phyloP scores from a whole-genome alignment of 1,284 basidiomycete species.

The Fomitopsis schrenkii region DNA sequence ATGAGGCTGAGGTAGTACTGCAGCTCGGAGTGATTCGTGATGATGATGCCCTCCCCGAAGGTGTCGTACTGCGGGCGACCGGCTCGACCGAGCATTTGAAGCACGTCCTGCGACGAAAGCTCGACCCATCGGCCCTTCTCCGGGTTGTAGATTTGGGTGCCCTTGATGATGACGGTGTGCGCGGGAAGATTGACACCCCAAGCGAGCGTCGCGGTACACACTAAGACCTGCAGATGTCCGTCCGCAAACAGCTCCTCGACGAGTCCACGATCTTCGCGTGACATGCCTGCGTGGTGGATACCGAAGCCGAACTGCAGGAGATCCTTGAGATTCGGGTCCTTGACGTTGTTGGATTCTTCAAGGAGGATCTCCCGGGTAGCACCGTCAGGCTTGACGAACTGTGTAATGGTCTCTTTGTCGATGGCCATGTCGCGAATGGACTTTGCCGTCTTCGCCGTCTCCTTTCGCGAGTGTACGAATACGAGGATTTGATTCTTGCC shows the following conservation, averaged over 20 bases:
- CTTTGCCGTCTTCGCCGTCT: slow-evolving; percentile 96
- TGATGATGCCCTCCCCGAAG: slow-evolving; percentile 97
- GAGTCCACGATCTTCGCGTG: slow-evolving; percentile 86
- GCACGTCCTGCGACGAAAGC: slow-evolving; percentile 92
- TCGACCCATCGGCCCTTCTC: slow-evolving; percentile 99
- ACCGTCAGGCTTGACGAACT: slow-evolving; percentile 91
- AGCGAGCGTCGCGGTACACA: slow-evolving; percentile 96
- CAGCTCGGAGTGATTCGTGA: slow-evolving; percentile 95
- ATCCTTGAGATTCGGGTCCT: slow-evolving; percentile 84
- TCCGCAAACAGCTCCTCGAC: slow-evolving; percentile 96
- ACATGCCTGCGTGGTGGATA: slow-evolving; percentile 99
- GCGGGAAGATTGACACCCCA: slow-evolving; percentile 99
- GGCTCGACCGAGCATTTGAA: slow-evolving; percentile 98
- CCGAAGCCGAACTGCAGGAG: slow-evolving; percentile 95
- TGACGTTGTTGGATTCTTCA: slow-evolving; percentile 81
- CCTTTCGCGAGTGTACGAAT: slow-evolving; percentile 98
- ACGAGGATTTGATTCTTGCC: slow-evolving; percentile 91
- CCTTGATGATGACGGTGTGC: slow-evolving; percentile 99
- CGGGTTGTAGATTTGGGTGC: slow-evolving; percentile 98
- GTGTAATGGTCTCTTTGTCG: slow-evolving; percentile 94
- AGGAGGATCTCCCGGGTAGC: slow-evolving; percentile 86
- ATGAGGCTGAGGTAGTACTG: slow-evolving; percentile 95
- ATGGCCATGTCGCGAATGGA: slow-evolving; percentile 95
- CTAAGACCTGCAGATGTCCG: slow-evolving; percentile 90
- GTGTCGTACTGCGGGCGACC: slow-evolving; percentile 98